These are phyloP conservation scores for Lactarius sp. DNA, from an alignment of 768 basidiomycete genomes.

Conservation along the genomic window DNA sequence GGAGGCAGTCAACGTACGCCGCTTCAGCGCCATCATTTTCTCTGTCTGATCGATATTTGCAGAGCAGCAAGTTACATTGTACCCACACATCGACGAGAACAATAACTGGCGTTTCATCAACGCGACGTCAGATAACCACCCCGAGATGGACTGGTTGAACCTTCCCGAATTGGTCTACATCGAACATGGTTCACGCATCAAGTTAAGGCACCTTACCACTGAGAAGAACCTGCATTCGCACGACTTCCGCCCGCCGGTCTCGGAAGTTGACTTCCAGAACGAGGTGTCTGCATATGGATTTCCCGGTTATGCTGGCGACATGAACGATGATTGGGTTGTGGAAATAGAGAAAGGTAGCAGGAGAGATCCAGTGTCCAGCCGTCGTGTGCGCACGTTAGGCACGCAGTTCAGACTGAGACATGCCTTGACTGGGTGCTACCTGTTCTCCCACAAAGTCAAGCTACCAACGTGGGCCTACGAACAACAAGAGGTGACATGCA, in stretches of 20 bases:
- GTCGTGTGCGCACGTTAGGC: conserved; percentile 71
- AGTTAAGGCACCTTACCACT: conserved; percentile 74
- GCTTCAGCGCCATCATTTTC: conserved; percentile 3
- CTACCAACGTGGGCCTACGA: conserved; percentile 97
- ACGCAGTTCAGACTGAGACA: conserved; percentile 84
- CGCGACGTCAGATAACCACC: conserved; percentile 47
- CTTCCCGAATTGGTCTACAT: conserved; percentile 56
- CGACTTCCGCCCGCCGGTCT: conserved; percentile 89
- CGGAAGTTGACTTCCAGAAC: conserved; percentile 98
- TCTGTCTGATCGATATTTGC: conserved; percentile 11
- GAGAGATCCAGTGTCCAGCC: conserved; percentile 59
- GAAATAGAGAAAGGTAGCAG: conserved; percentile 73
- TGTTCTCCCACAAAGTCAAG: conserved; percentile 98
- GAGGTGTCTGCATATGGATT: conserved; percentile 95
- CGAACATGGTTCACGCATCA: conserved; percentile 62
- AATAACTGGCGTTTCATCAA: conserved; percentile 89
- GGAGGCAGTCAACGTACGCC: conserved; percentile 81
- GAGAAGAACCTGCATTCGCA: conserved; percentile 91
- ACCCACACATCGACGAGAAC: conserved; percentile 96
- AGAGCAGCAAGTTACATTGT: conserved; percentile 99
- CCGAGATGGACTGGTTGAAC: conserved; percentile 45
- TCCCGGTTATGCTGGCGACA: conserved; percentile 78
- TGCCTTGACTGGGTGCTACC: conserved; percentile 84
- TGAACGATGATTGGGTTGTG: conserved; percentile 90
- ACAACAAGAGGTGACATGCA: conserved; percentile 99